These are phyloP conservation scores for Fusarium anthophilum DNA, from an alignment of 2,329 filamentous ascomycete species.

Conservation along the genomic window DNA sequence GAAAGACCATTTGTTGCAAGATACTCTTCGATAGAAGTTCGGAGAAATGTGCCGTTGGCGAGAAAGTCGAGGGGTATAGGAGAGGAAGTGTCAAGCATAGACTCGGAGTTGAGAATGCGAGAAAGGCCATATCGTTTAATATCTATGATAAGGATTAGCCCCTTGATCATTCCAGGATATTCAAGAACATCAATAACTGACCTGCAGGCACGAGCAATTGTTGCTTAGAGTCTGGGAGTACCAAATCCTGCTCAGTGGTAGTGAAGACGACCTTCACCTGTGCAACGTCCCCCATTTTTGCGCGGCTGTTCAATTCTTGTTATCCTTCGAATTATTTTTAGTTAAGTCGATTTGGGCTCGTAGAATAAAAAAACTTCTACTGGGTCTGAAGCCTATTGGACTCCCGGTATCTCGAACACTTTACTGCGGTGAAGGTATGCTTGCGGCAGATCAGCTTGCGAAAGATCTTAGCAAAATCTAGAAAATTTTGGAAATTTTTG, in stretches of 20 bases:
- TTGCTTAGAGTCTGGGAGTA: conserved; percentile 69
- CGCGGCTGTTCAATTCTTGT: neutral
- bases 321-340: neutral
- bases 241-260: conserved; percentile 68
- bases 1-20: conserved; percentile 87
- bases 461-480: conserved; percentile 28
- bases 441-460: conserved; percentile 13
- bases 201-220: conserved; percentile 71
- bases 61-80: conserved; percentile 93
- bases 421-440: conserved; percentile 5
- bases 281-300: conserved; percentile 53
- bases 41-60: conserved; percentile 91
- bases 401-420: conserved; percentile 28
- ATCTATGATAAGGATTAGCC: conserved; percentile 52
- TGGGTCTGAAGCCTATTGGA: conserved; percentile 10
- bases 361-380: neutral
- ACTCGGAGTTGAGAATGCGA: conserved; percentile 75
- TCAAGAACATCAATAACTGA: conserved; percentile 38
- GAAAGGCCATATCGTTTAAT: conserved; percentile 77
- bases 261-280: conserved; percentile 76
- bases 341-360: neutral
- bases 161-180: neutral
- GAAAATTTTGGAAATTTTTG: conserved; percentile 41
- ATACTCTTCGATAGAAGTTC: conserved; percentile 90
- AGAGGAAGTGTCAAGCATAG: conserved; percentile 71